A percentile compares a stretch with the other conserved stretches of the same genome.
Conservation (phyloP, 371 early-diverging fungal genomes). For the Circinella minor region DNA sequence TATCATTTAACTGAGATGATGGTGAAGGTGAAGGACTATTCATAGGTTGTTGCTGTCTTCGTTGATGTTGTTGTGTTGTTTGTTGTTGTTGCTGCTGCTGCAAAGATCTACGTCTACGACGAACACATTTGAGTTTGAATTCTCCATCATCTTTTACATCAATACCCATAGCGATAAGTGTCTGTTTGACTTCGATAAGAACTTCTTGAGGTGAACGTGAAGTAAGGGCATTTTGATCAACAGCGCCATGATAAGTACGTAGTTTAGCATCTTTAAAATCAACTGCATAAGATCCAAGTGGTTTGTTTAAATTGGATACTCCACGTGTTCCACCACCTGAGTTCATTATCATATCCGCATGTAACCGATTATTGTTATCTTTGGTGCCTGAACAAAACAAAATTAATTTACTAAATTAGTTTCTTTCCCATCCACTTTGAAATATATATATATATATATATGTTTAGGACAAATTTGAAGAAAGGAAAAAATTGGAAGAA, state of each 20-base stretch:
- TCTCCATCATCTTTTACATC: conserved; percentile 75
- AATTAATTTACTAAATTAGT: neutral
- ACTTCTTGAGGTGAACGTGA: conserved; percentile 73
- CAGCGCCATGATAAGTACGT: conserved; percentile 79
- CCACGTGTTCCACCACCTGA: neutral
- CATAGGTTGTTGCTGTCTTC: neutral
- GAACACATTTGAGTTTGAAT: conserved; percentile 73
- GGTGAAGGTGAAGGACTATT: conserved; percentile 7
- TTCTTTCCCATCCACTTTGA: neutral
- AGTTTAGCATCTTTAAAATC: conserved; percentile 59
- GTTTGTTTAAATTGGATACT: conserved; percentile 1
- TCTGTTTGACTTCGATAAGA: conserved; percentile 69
- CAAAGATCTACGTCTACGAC: conserved; percentile 53
- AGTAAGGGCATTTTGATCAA: conserved; percentile 79
- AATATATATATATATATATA: too few species aligned
- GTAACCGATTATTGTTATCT: conserved; percentile 5
- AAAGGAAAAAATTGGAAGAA: too few species aligned
- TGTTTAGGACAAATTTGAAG: too few species aligned
- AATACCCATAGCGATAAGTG: conserved; percentile 68
- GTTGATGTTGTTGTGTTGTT: neutral
- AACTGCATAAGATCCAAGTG: conserved; percentile 24
- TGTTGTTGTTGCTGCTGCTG: neutral
- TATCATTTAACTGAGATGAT: conserved; percentile 9
- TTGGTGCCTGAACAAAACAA: neutral
- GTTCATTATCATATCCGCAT: conserved; percentile 1